phyloP scores from a whole-genome alignment of 257 asterid genomes.

The Apocynum venetum region DNA sequence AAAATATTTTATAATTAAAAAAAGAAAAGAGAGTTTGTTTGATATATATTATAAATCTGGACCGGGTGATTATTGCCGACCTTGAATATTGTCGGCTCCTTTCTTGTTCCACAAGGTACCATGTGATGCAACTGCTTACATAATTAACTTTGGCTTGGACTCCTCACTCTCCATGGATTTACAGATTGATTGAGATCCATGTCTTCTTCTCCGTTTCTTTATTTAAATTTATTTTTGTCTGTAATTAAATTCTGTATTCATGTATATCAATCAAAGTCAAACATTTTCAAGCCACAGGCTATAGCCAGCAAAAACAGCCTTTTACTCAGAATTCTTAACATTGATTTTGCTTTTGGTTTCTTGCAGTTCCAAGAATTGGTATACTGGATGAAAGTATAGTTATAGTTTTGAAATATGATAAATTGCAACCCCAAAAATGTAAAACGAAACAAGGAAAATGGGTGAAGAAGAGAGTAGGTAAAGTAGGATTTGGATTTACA shows the following conservation, averaged over 20 bases:
- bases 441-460: no score
- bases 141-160: neutral
- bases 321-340: neutral
- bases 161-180: neutral
- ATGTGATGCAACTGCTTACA: constrained; percentile 2
- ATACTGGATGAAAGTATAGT: neutral
- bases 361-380: neutral
- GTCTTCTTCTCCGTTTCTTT: neutral
- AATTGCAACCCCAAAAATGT: no score
- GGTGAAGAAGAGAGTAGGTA: no score
- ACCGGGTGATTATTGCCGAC: no score
- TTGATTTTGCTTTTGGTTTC: neutral
- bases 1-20: no score
- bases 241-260: neutral
- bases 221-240: neutral
- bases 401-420: no score
- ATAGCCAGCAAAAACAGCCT: neutral
- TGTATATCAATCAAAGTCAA: neutral
- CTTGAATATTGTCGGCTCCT: neutral
- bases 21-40: no score
- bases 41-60: no score
- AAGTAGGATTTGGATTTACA: no score
- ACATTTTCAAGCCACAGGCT: neutral
- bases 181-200: neutral
- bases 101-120: constrained; percentile 3